phyloP scores from a whole-genome alignment of 2,329 filamentous ascomycete species.

The Nemania sp. region DNA sequence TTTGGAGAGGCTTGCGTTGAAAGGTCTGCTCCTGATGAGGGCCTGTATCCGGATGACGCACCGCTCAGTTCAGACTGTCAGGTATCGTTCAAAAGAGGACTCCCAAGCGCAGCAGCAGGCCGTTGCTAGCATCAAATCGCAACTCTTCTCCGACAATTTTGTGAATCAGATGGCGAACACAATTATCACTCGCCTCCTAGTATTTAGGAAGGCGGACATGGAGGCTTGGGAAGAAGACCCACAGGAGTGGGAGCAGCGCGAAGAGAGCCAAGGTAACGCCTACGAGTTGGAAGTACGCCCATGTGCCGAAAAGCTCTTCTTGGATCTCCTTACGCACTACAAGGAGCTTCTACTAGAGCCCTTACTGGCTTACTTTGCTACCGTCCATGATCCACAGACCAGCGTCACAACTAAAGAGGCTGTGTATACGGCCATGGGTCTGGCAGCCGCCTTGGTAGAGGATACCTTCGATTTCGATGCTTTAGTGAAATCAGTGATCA shows the following conservation, averaged over 20 bases:
- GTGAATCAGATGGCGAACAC: conserved; percentile 81
- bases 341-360: conserved; percentile 79
- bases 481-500: conserved; percentile 75
- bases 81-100: conserved; percentile 73
- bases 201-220: conserved; percentile 82
- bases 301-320: conserved; percentile 90
- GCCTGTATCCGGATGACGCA: conserved; percentile 86
- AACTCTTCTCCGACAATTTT: conserved; percentile 76
- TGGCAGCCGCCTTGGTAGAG: conserved; percentile 77
- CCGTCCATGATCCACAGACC: conserved; percentile 65
- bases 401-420: conserved; percentile 89
- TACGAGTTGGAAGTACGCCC: conserved; percentile 93
- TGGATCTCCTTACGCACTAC: conserved; percentile 88
- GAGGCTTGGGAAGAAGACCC: conserved; percentile 93
- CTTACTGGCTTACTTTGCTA: conserved; percentile 79
- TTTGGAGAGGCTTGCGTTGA: conserved; percentile 78
- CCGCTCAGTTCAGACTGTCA: conserved; percentile 79
- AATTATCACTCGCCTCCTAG: conserved; percentile 84
- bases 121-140: conserved; percentile 67
- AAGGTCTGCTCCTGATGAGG: conserved; percentile 79
- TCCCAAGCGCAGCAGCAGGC: conserved; percentile 77
- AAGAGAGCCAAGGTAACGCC: conserved; percentile 80
- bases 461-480: conserved; percentile 79
- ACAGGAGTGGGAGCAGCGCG: conserved; percentile 91
- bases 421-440: conserved; percentile 88